Percentiles rank a stretch among this genome's conserved stretches.
These are phyloP conservation scores for Paxillus ammoniavirescens DNA, from an alignment of 768 basidiomycete genomes.

Conservation along the genomic window DNA sequence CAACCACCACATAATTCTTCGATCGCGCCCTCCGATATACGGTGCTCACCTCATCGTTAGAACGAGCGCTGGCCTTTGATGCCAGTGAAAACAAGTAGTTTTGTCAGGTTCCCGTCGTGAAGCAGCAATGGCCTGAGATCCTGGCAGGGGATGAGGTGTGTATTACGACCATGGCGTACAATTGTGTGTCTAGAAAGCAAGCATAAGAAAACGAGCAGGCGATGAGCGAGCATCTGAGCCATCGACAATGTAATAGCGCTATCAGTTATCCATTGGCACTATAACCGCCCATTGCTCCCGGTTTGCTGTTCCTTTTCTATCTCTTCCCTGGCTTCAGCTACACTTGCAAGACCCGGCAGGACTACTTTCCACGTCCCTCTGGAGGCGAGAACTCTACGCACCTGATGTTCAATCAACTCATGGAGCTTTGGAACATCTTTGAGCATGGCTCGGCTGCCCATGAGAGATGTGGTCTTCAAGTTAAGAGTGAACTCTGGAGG, in stretches of 20 bases:
- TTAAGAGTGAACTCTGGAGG: conserved; percentile 86
- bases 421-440: conserved; percentile 97
- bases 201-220: not conserved
- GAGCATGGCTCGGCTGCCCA: conserved; percentile 96
- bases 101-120: conserved; percentile 31
- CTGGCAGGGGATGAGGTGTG: not conserved
- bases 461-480: conserved; percentile 83
- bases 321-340: conserved; percentile 22
- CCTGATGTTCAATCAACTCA: conserved; percentile 86
- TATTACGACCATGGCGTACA: conserved; percentile 3
- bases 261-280: not conserved
- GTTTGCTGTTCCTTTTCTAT: conserved; percentile 30
- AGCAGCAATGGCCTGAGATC: not conserved
- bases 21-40: not conserved
- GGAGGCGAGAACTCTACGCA: conserved; percentile 61
- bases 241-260: not conserved
- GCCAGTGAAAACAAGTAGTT: conserved; percentile 1
- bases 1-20: not conserved
- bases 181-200: conserved; percentile 5
- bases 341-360: conserved; percentile 59
- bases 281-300: conserved; percentile 1
- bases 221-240: not conserved
- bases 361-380: conserved; percentile 65
- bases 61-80: too few species aligned
- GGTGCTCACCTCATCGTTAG: too few species aligned